Percentiles rank a stretch among this genome's conserved stretches.
phyloP scores from a whole-genome alignment of 768 basidiomycete species.

The Clitopilus hobsonii region DNA sequence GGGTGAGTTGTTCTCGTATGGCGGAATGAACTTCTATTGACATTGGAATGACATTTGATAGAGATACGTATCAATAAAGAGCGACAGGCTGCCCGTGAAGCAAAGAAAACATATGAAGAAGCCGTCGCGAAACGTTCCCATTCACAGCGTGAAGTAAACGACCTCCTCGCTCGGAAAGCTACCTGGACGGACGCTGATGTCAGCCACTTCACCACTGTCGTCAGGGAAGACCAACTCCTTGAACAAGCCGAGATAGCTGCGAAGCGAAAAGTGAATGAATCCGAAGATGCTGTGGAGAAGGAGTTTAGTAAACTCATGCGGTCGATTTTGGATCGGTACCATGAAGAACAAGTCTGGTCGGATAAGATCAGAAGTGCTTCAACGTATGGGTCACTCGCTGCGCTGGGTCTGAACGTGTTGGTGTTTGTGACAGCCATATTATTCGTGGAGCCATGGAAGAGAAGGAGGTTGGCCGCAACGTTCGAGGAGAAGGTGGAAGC shows the following conservation, averaged over 20 bases:
- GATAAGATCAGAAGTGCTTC: slow-evolving; percentile 96
- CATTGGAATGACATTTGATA: slow-evolving; percentile 22
- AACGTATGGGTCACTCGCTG: slow-evolving; percentile 88
- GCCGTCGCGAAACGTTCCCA: slow-evolving; percentile 78
- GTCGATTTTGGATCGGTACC: slow-evolving; percentile 85
- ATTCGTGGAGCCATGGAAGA: slow-evolving; percentile 96
- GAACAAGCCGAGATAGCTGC: slow-evolving; percentile 75
- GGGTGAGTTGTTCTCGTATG: slow-evolving; percentile 47
- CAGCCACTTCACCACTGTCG: slow-evolving; percentile 79
- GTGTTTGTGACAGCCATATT: slow-evolving; percentile 89
- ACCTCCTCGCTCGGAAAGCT: slow-evolving; percentile 89
- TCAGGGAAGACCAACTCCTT: slow-evolving; percentile 83
- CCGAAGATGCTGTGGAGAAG: slow-evolving; percentile 79
- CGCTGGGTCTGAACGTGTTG: slow-evolving; percentile 80
- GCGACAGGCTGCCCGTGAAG: slow-evolving; percentile 60
- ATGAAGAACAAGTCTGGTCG: slow-evolving; percentile 99
- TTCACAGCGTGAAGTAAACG: slow-evolving; percentile 94
- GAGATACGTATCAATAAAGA: slow-evolving; percentile 70
- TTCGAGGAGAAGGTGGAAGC: slow-evolving; percentile 83
- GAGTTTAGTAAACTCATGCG: slow-evolving; percentile 88
- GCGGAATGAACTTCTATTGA: slow-evolving; percentile 6
- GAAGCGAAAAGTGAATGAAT: slow-evolving; percentile 59
- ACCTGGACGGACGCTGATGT: slow-evolving; percentile 92
- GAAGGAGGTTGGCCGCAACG: slow-evolving; percentile 77
- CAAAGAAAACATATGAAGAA: slow-evolving; percentile 72